Evolutionary conservation across 495 filamentous ascomycete species (phyloP).

Genomic region (Corynascus novoguineensis): DNA sequence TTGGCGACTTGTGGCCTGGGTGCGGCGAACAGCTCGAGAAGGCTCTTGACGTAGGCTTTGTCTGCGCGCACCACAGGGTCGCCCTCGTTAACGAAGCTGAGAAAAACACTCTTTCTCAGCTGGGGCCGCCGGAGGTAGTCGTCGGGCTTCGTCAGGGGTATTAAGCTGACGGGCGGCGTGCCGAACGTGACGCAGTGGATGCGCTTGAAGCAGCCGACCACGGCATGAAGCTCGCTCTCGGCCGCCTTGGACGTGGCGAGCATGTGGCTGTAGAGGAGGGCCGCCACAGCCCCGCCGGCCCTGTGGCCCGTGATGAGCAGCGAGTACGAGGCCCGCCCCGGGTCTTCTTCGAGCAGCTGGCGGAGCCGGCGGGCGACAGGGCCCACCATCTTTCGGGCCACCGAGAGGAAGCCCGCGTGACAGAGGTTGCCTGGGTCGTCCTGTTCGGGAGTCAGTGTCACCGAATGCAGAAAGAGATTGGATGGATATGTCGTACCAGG

Average conservation of each 20-base stretch:
- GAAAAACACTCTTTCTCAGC: constrained; percentile 60
- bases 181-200: constrained; percentile 82
- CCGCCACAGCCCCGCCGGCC: constrained; percentile 74
- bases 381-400: constrained; percentile 67
- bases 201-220: constrained; percentile 64
- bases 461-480: not conserved
- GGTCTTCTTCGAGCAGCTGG: constrained; percentile 62
- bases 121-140: constrained; percentile 25
- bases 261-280: constrained; percentile 74
- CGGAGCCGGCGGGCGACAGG: constrained; percentile 65
- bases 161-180: constrained; percentile 65
- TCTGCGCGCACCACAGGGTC: constrained; percentile 75
- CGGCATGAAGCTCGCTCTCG: constrained; percentile 57
- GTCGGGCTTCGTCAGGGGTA: constrained; percentile 56
- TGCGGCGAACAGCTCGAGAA: constrained; percentile 62
- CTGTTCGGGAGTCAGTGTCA: constrained; percentile 28
- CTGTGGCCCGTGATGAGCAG: constrained; percentile 80
- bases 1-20: constrained; percentile 46
- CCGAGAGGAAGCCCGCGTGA: constrained; percentile 70
- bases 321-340: constrained; percentile 57
- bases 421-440: constrained; percentile 72
- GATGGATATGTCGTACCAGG: constrained; percentile 40
- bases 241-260: constrained; percentile 50
- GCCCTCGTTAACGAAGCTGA: constrained; percentile 76
- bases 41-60: constrained; percentile 61